Percentiles rank a stretch among this genome's conserved stretches.
Conservation (phyloP, 2,329 filamentous ascomycete species). For the Trichoderma sp. region DNA sequence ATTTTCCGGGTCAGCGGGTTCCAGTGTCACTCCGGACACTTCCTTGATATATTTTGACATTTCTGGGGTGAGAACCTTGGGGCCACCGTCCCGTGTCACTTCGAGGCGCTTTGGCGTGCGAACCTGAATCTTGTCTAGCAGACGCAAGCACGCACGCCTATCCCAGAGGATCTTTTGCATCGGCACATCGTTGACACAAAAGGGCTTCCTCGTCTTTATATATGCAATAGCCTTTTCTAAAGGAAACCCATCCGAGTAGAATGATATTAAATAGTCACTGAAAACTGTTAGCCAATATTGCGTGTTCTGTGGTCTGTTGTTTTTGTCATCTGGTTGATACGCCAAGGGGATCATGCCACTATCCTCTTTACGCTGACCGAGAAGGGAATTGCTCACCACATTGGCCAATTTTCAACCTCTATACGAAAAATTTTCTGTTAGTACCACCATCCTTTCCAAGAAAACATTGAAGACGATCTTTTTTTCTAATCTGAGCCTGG, state of each 20-base stretch:
- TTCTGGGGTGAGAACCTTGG: conserved; percentile 73
- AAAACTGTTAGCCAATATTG: neutral
- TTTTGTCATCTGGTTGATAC: conserved; percentile 17
- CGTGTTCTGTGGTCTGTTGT: neutral
- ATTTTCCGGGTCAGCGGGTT: conserved; percentile 66
- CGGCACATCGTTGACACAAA: conserved; percentile 94
- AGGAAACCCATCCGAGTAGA: conserved; percentile 97
- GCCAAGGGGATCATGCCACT: conserved; percentile 28
- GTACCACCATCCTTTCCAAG: neutral
- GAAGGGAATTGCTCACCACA: conserved; percentile 59
- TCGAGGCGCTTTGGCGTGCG: conserved; percentile 87
- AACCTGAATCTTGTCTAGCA: conserved; percentile 86
- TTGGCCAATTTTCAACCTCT: conserved; percentile 93
- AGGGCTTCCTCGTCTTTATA: conserved; percentile 87
- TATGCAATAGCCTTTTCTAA: conserved; percentile 97
- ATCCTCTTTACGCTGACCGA: conserved; percentile 41
- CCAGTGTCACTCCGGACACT: conserved; percentile 74
- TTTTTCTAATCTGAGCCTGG: neutral
- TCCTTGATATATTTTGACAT: conserved; percentile 78
- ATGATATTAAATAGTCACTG: conserved; percentile 91
- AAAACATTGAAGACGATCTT: neutral
- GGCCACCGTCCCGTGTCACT: conserved; percentile 90
- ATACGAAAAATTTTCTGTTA: neutral
- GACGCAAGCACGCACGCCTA: conserved; percentile 80
- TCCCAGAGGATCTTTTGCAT: conserved; percentile 99